Evolutionary conservation across 2,329 filamentous ascomycete species (phyloP).

Genomic region (Neonectria punicea): DNA sequence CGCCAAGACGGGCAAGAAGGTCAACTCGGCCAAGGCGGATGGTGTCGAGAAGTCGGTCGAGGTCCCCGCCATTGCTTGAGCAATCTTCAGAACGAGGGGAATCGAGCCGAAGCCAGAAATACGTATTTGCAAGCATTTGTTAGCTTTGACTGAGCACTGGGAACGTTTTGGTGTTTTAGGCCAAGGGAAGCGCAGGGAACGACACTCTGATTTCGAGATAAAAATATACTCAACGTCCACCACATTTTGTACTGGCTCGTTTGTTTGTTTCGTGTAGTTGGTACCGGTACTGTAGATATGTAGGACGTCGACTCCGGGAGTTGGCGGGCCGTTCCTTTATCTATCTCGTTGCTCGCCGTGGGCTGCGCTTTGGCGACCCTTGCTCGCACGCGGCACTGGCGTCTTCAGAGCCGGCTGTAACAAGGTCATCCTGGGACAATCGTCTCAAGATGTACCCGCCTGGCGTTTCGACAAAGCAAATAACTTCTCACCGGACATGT

Average conservation of each 20-base stretch:
- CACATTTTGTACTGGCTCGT: neutral
- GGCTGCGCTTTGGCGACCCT: neutral
- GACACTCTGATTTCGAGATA: constrained; percentile 29
- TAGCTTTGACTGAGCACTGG: constrained; percentile 34
- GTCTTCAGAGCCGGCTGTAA: neutral
- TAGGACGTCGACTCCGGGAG: neutral
- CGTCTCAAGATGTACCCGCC: neutral
- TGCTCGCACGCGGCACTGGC: neutral
- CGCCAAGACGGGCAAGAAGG: constrained; percentile 93
- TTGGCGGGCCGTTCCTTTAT: neutral
- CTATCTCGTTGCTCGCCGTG: neutral
- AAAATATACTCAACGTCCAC: constrained; percentile 22
- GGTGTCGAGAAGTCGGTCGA: constrained; percentile 67
- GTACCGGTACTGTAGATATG: neutral
- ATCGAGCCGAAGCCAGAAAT: constrained; percentile 5
- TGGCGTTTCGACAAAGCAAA: neutral
- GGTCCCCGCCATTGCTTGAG: constrained; percentile 50
- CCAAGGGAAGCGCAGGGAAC: constrained; percentile 26
- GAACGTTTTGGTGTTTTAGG: constrained; percentile 35
- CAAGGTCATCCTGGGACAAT: constrained; percentile 4
- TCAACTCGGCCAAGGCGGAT: constrained; percentile 80
- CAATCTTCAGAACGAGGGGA: neutral
- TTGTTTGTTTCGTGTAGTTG: neutral
- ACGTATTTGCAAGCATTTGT: constrained; percentile 19
- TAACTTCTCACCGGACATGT: neutral